Percentiles rank a stretch among this genome's conserved stretches.
Evolutionary conservation across 192 early-diverging fungal genomes (phyloP).

Genomic region (Anaeromyces robustus): DNA sequence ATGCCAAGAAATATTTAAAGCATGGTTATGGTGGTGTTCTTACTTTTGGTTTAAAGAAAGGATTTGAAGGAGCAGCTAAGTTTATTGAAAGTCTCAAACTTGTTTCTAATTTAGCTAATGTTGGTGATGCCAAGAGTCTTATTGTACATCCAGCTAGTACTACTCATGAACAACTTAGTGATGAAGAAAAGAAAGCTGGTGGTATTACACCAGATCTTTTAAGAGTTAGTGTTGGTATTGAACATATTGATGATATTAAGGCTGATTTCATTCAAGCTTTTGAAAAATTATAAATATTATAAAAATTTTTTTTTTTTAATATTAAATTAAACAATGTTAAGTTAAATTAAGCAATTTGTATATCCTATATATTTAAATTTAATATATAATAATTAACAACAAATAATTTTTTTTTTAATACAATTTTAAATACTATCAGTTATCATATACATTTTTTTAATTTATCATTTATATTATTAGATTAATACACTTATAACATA

Average conservation of each 20-base stretch:
- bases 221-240: constrained; percentile 72
- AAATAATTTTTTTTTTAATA: too few species aligned
- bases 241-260: constrained; percentile 35
- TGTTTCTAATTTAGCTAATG: constrained; percentile 77
- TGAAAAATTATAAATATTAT: background rate
- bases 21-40: constrained; percentile 79
- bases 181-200: constrained; percentile 55
- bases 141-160: constrained; percentile 72
- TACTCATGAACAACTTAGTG: constrained; percentile 75
- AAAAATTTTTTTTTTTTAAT: too few species aligned
- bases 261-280: constrained; percentile 3
- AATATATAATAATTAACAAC: too few species aligned
- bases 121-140: constrained; percentile 83
- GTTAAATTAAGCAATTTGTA: too few species aligned
- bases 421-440: too few species aligned
- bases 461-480: too few species aligned
- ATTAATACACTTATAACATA: too few species aligned
- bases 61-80: constrained; percentile 23
- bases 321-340: too few species aligned
- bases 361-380: too few species aligned
- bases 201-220: constrained; percentile 71
- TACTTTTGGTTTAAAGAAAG: constrained; percentile 52
- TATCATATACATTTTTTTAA: too few species aligned
- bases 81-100: constrained; percentile 76
- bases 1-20: constrained; percentile 68